Evolutionary conservation across 805 yeast genomes (phyloP), one percentile per base, ranked within the genome.

Genomic region (Lachancea cidri): DNA sequence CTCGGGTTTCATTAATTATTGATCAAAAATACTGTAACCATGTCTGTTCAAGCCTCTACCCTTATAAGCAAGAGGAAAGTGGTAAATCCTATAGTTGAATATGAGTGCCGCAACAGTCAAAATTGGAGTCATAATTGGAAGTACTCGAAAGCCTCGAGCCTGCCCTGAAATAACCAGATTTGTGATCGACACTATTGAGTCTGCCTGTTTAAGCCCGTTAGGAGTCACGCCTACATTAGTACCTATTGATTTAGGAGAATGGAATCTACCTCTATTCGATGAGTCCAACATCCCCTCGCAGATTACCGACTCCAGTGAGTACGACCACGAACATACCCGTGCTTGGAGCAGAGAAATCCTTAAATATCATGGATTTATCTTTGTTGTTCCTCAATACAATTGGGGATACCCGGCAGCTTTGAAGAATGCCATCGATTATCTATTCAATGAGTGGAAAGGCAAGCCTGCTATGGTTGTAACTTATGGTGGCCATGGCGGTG

Each of bases 381-480:
- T 67, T 38, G 60, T 67, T 7, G 41, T 64, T 7, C 70, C 72
- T 8, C 62, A 65, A 41, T 67, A 67, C 49, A 68, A 67, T 41
- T 51, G 64, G 51, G 60, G 68, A 5, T 57, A 54, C 35, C 69
- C 72, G 7, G 70, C 67, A 1, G 54, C 48, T 9, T 48, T 67
- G 34, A 67, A 68, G 47, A 64, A 64, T 38, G 67, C 69, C 4
- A 38, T 68, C 14, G 72, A 68, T 42, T 57, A 55, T 33, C 48
- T 67, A 19, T 65, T 32, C 37, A 31, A 49, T 22, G 70, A 66
- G 45, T 66, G 68, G 68, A 25, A 17, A 13, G 55, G 50, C 13
- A 65, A 66, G 44, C 64, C 68, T 2, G 60, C 58, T 3, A 52
- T 51, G 33, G 44, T 66, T 14, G 60, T 62, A n/a, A 45, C 58